Evolutionary conservation across 2,329 filamentous ascomycete species (phyloP), one percentile per base, ranked within the genome.

Genomic region (Cladophialophora chaetospira): DNA sequence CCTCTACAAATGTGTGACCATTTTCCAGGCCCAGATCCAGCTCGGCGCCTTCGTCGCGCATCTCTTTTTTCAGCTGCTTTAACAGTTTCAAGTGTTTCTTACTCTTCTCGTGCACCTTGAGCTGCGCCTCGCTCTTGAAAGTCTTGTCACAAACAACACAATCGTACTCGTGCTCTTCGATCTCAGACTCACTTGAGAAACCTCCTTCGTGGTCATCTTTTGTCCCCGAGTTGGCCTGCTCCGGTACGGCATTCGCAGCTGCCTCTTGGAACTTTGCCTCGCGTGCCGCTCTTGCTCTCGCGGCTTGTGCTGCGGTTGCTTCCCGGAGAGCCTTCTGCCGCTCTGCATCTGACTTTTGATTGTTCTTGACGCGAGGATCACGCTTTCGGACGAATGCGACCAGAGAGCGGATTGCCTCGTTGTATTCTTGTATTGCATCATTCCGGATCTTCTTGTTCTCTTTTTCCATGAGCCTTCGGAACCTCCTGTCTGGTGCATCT

Each of bases 1-100:
- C 4, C 15, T 57, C 26, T 5, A 38, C 15, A 4, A 15, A 31
- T n/a, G 44, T 6, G 35, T 29, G 52, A 42, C 56, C 56, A 19
- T 25, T 46, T n/a, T 57, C 48, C 10, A 62, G 46, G 21, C 63
- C 35, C 9, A 62, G 46, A 26, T 64, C 35, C 9, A 64, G 45
- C 9, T 85, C 79, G 44, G 79, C 77, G 66, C 92, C 88, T 67
- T 99, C 89, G 65, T 87, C 85, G 65, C 81, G 83, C 91, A 99
- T 96, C 70, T 94, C 87, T 67, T 84, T 82, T 66, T 85, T 85
- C 35, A 99, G 74, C 59, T 91, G 83, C 64, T 92, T 87, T 5
- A 97, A 81, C 2, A 91, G 88, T 70, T 96, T 97, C 60, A 87
- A 74, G 68, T 99, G 94, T 73, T 97, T 99, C 72, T 96, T 99